These are phyloP conservation scores for Gossypium davidsonii DNA, from an alignment of 441 rosid genomes.

Conservation along the genomic window DNA sequence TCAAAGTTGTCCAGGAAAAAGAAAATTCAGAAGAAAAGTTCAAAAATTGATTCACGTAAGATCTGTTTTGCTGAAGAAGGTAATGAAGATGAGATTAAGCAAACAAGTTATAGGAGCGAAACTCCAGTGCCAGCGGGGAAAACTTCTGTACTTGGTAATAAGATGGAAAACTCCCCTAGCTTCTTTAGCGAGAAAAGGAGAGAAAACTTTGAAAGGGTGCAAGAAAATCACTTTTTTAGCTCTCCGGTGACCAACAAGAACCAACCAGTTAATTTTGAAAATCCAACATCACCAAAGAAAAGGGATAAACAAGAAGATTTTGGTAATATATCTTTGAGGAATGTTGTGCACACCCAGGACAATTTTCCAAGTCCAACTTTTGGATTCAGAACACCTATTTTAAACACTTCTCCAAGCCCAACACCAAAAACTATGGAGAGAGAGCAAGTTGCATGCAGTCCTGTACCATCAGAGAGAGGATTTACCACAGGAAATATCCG, in stretches of 20 bases:
- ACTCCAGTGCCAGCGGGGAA: constrained; percentile 32
- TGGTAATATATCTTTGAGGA: constrained; percentile 26
- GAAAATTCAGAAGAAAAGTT: constrained; percentile 31
- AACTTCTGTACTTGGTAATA: constrained; percentile 39
- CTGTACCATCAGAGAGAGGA: constrained; percentile 28
- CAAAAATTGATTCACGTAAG: constrained; percentile 29
- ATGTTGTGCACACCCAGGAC: constrained; percentile 31
- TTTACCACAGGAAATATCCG: constrained; percentile 27
- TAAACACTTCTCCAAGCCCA: constrained; percentile 35
- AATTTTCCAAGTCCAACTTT: constrained; percentile 61
- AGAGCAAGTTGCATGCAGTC: constrained; percentile 32
- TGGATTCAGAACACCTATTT: constrained; percentile 37
- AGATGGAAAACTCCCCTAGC: constrained; percentile 27
- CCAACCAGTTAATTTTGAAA: constrained; percentile 22
- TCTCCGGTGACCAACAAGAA: constrained; percentile 14
- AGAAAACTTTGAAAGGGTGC: constrained; percentile 25
- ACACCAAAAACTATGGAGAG: constrained; percentile 36
- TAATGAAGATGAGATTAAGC: constrained; percentile 31
- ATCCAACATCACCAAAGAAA: constrained; percentile 28
- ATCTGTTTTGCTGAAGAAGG: constrained; percentile 28
- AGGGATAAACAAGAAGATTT: constrained; percentile 31
- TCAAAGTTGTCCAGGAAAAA: constrained; percentile 35
- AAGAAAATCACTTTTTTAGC: constrained; percentile 24
- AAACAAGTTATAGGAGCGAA: constrained; percentile 31
- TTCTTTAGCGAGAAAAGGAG: constrained; percentile 22